Base-by-base conservation (phyloP, 208 protist genomes). In the Sergeia podlipaevii region DNA sequence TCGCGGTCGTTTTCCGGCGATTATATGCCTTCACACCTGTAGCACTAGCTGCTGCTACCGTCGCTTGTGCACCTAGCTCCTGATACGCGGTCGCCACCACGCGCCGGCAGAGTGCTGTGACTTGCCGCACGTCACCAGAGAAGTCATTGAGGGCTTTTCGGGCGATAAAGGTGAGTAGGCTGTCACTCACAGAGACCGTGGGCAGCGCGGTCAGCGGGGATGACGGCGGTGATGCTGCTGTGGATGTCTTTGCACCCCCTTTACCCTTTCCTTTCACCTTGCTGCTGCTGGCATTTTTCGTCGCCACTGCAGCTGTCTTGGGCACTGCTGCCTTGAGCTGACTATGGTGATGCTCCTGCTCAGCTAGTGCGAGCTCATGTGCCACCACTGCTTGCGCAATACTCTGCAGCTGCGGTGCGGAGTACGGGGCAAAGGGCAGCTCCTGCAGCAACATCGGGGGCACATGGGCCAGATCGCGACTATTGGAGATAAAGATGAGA, bases 401-500 rank as follows among this genome's bases (percentile, higher is more conserved):
- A 49, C 46, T 23, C 24, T 77, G 58, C 17, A 92, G 60, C 58
- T 67, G 49, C 30, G 63, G 58, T 11, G 67, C 67, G 30, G 24
- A 69, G 67, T 93, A 93, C 1, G 85, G 59, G 44, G 70, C 67
- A 45, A 93, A 93, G 10, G 74, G 56, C 15, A 93, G 56, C 49
- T 76, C 72, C 43, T 85, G 63, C 45, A 89, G 52, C 52, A 89
- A 65, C 62, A 51, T 65, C 45, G 63, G 60, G 15, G 85, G 74
- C 17, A 93, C 81, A 48, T 89, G 81, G 36, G 86, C 76, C 20
- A 93, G 80, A 24, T 85, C 72, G 1, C 80, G 80, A 28, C 79
- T 65, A 44, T 93, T 93, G 0, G 80, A 87, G 26, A 93, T 93
- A 51, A 79, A 93, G 10, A 89, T 67, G 45, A 93, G 60, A 4